Percentiles rank a stretch among this genome's conserved stretches.
Evolutionary conservation across 2,329 filamentous ascomycete genomes (phyloP).

Genomic region (Epichloe hybrida): DNA sequence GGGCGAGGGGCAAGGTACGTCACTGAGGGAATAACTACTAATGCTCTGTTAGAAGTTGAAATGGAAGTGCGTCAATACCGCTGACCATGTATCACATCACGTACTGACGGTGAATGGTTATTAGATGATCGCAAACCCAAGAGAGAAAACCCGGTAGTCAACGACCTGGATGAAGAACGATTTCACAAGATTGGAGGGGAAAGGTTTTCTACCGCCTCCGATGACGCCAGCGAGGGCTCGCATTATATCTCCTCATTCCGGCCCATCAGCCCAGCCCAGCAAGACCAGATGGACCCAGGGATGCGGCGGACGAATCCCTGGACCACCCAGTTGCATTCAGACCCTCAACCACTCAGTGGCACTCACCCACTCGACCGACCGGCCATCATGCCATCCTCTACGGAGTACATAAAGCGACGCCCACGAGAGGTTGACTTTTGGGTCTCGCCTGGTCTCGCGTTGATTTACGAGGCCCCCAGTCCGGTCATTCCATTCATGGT

Average conservation of each 20-base stretch:
- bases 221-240: constrained; percentile 1
- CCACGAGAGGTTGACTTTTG: not conserved
- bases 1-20: not conserved
- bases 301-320: not conserved
- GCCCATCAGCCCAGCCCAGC: not conserved
- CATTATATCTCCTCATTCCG: not conserved
- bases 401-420: not conserved
- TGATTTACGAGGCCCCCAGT: not conserved
- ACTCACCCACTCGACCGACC: not conserved
- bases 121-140: not conserved
- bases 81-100: not conserved
- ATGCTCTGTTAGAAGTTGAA: not conserved
- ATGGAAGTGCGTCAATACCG: not conserved
- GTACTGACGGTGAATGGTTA: not conserved
- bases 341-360: not conserved
- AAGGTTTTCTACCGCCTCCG: not conserved
- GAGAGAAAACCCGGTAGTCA: not conserved
- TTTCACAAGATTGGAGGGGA: not conserved
- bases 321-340: not conserved
- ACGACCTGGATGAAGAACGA: not conserved
- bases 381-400: too few relatives aligned
- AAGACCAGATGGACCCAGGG: not conserved
- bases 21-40: not conserved
- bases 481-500: not conserved
- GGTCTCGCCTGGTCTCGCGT: not conserved